Percentiles rank a stretch among this genome's conserved stretches.
phyloP scores from a whole-genome alignment of 2,329 filamentous ascomycete genomes.

The Phyllachora maydis region DNA sequence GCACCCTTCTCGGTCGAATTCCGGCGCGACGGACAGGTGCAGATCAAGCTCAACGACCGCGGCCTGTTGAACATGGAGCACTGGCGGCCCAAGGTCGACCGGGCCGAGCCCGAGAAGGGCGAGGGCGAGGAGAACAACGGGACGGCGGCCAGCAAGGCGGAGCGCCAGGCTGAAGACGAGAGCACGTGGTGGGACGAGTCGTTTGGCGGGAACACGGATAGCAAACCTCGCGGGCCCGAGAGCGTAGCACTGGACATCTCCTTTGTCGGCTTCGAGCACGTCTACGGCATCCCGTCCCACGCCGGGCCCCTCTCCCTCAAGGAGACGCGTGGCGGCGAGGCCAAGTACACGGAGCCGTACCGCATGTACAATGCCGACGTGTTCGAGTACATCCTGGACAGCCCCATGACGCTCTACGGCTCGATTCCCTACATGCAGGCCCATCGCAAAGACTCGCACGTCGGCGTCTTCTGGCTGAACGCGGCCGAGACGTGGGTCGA shows the following conservation, averaged over 20 bases:
- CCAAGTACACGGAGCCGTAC: slow-evolving; percentile 76
- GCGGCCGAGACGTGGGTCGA: slow-evolving; percentile 96
- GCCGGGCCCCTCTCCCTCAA: slow-evolving; percentile 73
- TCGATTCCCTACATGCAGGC: slow-evolving; percentile 96
- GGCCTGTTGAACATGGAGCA: slow-evolving; percentile 87
- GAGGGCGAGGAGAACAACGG: slow-evolving; percentile 25
- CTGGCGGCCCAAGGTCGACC: slow-evolving; percentile 74
- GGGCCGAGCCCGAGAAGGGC: slow-evolving; percentile 24
- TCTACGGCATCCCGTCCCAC: slow-evolving; percentile 89
- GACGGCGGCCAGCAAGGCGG: slow-evolving; percentile 13
- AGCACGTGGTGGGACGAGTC: slow-evolving; percentile 96
- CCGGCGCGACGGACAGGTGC: slow-evolving; percentile 57
- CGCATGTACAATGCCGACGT: slow-evolving; percentile 92
- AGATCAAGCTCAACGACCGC: slow-evolving; percentile 78
- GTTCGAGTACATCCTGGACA: slow-evolving; percentile 93
- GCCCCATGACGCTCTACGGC: slow-evolving; percentile 97
- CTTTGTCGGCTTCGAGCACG: slow-evolving; percentile 79
- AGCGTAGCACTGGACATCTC: slow-evolving; percentile 80
- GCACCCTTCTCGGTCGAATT: slow-evolving; percentile 75
- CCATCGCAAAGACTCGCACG: slow-evolving; percentile 79
- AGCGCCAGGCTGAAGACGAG: slow-evolving; percentile 31
- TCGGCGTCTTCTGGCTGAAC: slow-evolving; percentile 95
- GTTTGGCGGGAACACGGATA: slow-evolving; percentile 88
- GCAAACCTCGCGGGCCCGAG: slow-evolving; percentile 87
- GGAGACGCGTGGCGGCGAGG: slow-evolving; percentile 73